phyloP scores from a whole-genome alignment of 257 asterid genomes.

The Ocimum tenuiflorum region DNA sequence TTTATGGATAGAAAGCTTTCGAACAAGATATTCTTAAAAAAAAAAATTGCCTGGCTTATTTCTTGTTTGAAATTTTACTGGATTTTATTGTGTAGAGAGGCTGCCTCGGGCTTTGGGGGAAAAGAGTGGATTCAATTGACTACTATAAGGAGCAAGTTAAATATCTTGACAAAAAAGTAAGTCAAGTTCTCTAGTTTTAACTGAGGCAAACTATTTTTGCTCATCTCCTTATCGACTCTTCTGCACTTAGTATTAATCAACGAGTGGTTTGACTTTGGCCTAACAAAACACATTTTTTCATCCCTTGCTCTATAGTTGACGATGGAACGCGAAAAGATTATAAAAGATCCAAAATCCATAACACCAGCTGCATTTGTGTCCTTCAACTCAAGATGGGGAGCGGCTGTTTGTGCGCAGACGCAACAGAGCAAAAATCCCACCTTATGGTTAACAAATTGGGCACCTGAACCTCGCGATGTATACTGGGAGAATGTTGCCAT shows the following conservation, averaged over 20 bases:
- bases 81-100: constrained; percentile 52
- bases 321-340: constrained; percentile 67
- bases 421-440: constrained; percentile 92
- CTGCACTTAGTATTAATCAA: too few species aligned
- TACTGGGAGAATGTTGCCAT: constrained; percentile 84
- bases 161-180: constrained; percentile 59
- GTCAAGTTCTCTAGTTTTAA: constrained; percentile 16
- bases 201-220: constrained; percentile 4
- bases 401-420: constrained; percentile 98
- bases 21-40: too few species aligned
- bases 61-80: not conserved
- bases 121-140: constrained; percentile 73
- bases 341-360: constrained; percentile 59
- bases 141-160: constrained; percentile 55
- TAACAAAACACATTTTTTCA: constrained; percentile 7
- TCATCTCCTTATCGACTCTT: not conserved
- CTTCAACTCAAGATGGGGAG: constrained; percentile 89
- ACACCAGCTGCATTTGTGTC: constrained; percentile 87
- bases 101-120: constrained; percentile 78
- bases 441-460: constrained; percentile 82
- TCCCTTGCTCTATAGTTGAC: constrained; percentile 47
- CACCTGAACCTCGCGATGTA: constrained; percentile 95
- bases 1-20: not conserved
- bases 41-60: not conserved
- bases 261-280: not conserved